phyloP scores from a whole-genome alignment of 1,139 yeast species.

The Lodderomyces metapsilosis region DNA sequence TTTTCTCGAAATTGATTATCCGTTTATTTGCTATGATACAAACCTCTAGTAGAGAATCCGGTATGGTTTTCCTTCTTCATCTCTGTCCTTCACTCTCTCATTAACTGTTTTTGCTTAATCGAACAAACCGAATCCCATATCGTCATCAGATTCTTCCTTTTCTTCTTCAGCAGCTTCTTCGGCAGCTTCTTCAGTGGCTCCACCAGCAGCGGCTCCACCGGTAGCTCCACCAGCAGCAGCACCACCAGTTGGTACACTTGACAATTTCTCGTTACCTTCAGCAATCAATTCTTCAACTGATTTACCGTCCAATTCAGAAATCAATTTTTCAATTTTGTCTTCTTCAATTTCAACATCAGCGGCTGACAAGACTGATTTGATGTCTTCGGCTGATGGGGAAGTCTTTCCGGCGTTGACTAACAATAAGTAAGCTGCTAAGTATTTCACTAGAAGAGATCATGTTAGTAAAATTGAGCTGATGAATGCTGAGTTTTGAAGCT shows the following conservation, averaged over 20 bases:
- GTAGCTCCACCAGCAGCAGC: constrained; percentile 78
- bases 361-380: constrained; percentile 84
- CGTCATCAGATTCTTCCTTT: constrained; percentile 56
- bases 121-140: constrained; percentile 56
- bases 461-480: background rate
- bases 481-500: no score
- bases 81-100: background rate
- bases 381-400: constrained; percentile 89
- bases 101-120: constrained; percentile 31
- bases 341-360: constrained; percentile 97
- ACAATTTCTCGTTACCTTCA: constrained; percentile 93
- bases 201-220: constrained; percentile 67
- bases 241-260: constrained; percentile 97
- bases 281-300: constrained; percentile 87
- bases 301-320: constrained; percentile 94
- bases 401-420: constrained; percentile 67
- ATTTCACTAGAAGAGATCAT: constrained; percentile 43
- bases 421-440: constrained; percentile 69
- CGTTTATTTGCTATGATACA: constrained; percentile 1
- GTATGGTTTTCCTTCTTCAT: no score
- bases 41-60: no score
- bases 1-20: background rate
- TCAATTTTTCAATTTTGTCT: constrained; percentile 78
- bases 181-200: constrained; percentile 66
- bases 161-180: constrained; percentile 61